A percentile compares a stretch with the other conserved stretches of the same genome.
phyloP scores from a whole-genome alignment of 306 rosid species.

The Fagus sylvatica region DNA sequence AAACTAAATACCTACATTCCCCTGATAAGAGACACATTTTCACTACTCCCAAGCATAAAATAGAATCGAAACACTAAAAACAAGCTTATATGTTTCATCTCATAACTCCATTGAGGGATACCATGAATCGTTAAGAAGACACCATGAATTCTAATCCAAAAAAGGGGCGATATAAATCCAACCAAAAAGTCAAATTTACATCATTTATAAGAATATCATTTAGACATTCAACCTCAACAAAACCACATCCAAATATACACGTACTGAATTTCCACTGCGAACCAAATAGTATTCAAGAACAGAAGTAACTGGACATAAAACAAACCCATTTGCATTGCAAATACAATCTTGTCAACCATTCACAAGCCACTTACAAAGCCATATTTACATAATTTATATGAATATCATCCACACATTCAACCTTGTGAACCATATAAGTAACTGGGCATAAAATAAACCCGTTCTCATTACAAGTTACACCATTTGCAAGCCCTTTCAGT shows the following conservation, averaged over 20 bases:
- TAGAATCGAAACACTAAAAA: neutral
- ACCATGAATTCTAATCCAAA: no score
- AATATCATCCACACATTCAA: neutral
- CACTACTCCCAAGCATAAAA: neutral
- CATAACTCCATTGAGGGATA: neutral
- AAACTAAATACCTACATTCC: neutral
- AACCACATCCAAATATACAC: neutral
- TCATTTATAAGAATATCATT: neutral
- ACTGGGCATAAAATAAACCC: conserved; percentile 17
- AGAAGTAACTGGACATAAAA: conserved; percentile 1
- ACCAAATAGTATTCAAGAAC: neutral
- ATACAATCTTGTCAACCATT: no score
- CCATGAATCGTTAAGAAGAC: no score
- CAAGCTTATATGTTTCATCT: neutral
- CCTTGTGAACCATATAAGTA: neutral
- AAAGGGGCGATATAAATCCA: neutral
- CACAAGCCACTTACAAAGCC: no score
- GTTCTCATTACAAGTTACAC: conserved; percentile 33
- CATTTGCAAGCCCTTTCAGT: conserved; percentile 31
- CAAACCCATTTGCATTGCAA: conserved; percentile 34
- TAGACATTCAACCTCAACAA: neutral
- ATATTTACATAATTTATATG: neutral
- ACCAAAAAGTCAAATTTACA: neutral
- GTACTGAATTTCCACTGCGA: neutral
- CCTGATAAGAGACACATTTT: neutral